Percentiles rank a stretch among this genome's conserved stretches.
phyloP scores from a whole-genome alignment of 164 flowering plant genomes.

The Nymphaea colorata region DNA sequence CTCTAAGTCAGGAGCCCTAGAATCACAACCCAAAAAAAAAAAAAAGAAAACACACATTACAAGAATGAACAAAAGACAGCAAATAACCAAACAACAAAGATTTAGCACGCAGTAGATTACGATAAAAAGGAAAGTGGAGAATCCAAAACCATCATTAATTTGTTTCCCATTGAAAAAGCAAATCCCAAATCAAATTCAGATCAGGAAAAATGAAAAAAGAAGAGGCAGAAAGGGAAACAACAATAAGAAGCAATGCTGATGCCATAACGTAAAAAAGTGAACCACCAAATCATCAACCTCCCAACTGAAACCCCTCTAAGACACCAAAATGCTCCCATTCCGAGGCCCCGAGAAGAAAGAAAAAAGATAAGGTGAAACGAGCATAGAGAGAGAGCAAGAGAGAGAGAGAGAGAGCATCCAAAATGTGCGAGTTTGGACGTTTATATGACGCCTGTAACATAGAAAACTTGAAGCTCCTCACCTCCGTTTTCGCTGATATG shows the following conservation, averaged over 20 bases:
- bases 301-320: background rate
- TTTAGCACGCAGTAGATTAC: too few relatives aligned
- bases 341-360: background rate
- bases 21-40: background rate
- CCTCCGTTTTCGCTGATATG: too few relatives aligned
- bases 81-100: too few relatives aligned
- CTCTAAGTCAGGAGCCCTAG: background rate
- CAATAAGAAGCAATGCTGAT: background rate
- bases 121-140: background rate
- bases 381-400: background rate
- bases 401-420: background rate
- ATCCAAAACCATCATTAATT: background rate
- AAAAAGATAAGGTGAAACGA: background rate
- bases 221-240: too few relatives aligned
- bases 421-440: background rate
- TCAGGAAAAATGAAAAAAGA: background rate
- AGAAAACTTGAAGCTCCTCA: too few relatives aligned
- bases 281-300: background rate
- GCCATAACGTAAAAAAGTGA: background rate
- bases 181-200: background rate
- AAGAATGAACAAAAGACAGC: too few relatives aligned
- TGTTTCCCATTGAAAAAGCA: background rate
- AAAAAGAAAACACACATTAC: background rate
- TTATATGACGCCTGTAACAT: background rate
- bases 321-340: background rate